Evolutionary conservation across 2,329 filamentous ascomycete species (phyloP).

Genomic region (Paracoccidioides brasiliensis): DNA sequence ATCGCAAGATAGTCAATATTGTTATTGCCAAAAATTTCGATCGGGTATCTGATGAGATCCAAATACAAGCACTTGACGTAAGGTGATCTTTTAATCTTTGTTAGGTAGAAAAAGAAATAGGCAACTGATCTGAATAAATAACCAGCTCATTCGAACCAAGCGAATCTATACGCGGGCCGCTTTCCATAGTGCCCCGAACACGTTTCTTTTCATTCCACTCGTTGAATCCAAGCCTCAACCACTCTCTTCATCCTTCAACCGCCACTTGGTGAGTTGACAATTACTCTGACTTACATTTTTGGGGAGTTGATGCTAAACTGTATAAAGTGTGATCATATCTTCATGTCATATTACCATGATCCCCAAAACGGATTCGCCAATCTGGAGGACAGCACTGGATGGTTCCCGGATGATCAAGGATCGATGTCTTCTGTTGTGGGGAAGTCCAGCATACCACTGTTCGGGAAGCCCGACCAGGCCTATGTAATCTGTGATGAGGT

Average conservation of each 20-base stretch:
- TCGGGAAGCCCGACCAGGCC: neutral
- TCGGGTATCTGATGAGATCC: constrained; percentile 57
- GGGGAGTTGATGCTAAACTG: neutral
- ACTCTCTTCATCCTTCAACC: constrained; percentile 23
- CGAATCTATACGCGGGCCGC: constrained; percentile 64
- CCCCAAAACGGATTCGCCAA: constrained; percentile 59
- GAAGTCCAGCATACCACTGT: constrained; percentile 11
- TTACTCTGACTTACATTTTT: neutral
- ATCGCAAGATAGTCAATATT: constrained; percentile 59
- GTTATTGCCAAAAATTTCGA: constrained; percentile 73
- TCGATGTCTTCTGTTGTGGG: constrained; percentile 28
- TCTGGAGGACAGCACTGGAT: constrained; percentile 47
- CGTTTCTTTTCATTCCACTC: constrained; percentile 71
- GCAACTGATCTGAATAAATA: constrained; percentile 22
- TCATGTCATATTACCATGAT: constrained; percentile 76
- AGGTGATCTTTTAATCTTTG: neutral
- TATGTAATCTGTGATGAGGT: constrained; percentile 4
- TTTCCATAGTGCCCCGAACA: constrained; percentile 59
- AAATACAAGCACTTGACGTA: constrained; percentile 62
- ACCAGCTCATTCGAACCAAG: constrained; percentile 62
- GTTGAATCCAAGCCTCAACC: constrained; percentile 31
- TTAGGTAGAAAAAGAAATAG: neutral
- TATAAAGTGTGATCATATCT: constrained; percentile 61
- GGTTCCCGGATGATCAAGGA: constrained; percentile 22
- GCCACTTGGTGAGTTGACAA: constrained; percentile 26